Evolutionary conservation across 140 eudicot genomes (phyloP).

Genomic region (Artemisia princeps): DNA sequence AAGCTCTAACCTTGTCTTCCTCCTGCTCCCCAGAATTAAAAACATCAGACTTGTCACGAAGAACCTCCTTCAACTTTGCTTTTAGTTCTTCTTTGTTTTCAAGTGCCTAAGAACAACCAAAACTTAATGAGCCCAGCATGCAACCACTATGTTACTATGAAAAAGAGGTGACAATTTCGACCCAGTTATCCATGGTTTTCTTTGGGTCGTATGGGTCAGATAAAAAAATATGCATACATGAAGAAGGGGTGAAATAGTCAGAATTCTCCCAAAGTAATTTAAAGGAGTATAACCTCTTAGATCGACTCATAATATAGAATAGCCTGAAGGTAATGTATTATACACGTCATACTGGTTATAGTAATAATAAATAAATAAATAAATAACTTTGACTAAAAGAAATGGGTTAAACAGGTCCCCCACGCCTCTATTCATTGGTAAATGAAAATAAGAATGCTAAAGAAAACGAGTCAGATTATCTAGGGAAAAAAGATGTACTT

Average conservation of each 20-base stretch:
- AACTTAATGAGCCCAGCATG: background rate
- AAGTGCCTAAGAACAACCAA: constrained; percentile 32
- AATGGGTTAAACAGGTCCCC: too few relatives aligned
- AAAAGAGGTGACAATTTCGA: background rate
- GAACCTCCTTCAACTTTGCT: constrained; percentile 51
- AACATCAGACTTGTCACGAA: constrained; percentile 71
- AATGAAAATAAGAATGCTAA: background rate
- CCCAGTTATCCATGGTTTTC: background rate
- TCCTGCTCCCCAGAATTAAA: constrained; percentile 52
- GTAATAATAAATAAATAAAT: too few relatives aligned
- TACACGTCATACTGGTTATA: too few relatives aligned
- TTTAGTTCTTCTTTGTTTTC: constrained; percentile 81
- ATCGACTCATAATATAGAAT: too few relatives aligned
- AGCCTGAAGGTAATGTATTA: too few relatives aligned
- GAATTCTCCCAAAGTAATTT: too few relatives aligned
- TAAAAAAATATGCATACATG: background rate
- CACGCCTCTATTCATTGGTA: background rate
- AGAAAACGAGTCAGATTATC: background rate
- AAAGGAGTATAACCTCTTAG: too few relatives aligned
- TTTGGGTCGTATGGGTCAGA: background rate
- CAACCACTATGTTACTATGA: background rate
- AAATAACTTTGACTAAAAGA: too few relatives aligned
- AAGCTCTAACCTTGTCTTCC: constrained; percentile 74
- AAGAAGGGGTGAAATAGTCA: too few relatives aligned
- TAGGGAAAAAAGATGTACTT: constrained; percentile 41